phyloP scores from a whole-genome alignment of 2,329 filamentous ascomycete species.

The Ilyonectria mors-panacis region DNA sequence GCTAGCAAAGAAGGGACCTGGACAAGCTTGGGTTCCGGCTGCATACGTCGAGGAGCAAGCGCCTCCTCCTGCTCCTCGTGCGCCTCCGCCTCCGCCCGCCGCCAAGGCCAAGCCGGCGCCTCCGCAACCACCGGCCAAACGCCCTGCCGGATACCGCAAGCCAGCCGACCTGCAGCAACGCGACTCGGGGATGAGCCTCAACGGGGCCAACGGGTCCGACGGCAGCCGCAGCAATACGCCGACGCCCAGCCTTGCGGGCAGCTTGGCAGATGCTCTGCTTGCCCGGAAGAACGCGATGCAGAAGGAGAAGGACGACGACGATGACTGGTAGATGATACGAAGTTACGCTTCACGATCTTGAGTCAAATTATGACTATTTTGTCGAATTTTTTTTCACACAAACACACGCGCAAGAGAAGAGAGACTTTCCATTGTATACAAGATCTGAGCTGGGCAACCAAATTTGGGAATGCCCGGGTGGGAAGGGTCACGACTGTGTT shows the following conservation, averaged over 20 bases:
- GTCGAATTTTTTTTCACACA: constrained; percentile 34
- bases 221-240: constrained; percentile 80
- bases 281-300: constrained; percentile 84
- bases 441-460: constrained; percentile 49
- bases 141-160: constrained; percentile 81
- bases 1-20: constrained; percentile 81
- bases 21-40: constrained; percentile 94
- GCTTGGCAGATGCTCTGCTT: constrained; percentile 83
- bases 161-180: constrained; percentile 78
- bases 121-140: constrained; percentile 84
- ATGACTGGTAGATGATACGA: constrained; percentile 72
- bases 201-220: constrained; percentile 68
- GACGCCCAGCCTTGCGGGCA: constrained; percentile 79
- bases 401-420: constrained; percentile 36
- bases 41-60: constrained; percentile 93
- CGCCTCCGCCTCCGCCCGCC: constrained; percentile 76
- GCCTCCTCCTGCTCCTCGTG: constrained; percentile 72
- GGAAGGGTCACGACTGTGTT: constrained; percentile 45
- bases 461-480: constrained; percentile 35
- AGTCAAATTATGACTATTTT: constrained; percentile 37
- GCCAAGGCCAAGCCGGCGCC: constrained; percentile 76
- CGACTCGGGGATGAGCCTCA: constrained; percentile 78
- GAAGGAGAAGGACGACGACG: constrained; percentile 76
- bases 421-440: constrained; percentile 43
- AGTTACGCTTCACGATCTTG: constrained; percentile 44